phyloP scores from a whole-genome alignment of 768 basidiomycete species.

The Cantharellus cinnabarinus region DNA sequence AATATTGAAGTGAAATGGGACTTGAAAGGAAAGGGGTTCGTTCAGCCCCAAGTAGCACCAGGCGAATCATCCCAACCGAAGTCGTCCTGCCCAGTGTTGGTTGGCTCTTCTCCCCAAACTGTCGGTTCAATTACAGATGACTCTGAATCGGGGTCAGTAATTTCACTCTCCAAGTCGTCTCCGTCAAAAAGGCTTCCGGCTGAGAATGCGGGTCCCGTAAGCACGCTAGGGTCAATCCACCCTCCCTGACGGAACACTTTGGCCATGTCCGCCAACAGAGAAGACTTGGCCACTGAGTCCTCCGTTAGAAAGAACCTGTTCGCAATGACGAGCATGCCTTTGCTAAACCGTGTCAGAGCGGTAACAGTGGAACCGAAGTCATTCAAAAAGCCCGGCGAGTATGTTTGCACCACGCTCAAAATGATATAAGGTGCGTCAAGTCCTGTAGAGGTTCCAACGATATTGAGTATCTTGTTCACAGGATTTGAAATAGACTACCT shows the following conservation, averaged over 20 bases:
- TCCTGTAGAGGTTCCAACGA: slow-evolving; percentile 22
- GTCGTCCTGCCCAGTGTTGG: too few species aligned
- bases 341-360: slow-evolving; percentile 66
- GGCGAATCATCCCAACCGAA: too few species aligned
- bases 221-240: too few species aligned
- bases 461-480: not conserved
- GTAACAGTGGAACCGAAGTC: slow-evolving; percentile 30
- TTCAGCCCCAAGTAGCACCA: too few species aligned
- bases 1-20: too few species aligned
- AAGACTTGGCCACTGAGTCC: slow-evolving; percentile 23
- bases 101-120: too few species aligned
- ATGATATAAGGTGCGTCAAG: slow-evolving; percentile 69
- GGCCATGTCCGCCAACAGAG: not conserved
- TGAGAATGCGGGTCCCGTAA: too few species aligned
- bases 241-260: not conserved
- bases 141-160: too few species aligned
- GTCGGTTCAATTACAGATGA: too few species aligned
- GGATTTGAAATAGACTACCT: slow-evolving; percentile 15
- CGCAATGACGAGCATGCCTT: slow-evolving; percentile 55
- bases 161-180: too few species aligned
- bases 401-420: slow-evolving; percentile 46
- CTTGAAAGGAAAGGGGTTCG: too few species aligned
- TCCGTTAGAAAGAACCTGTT: slow-evolving; percentile 34
- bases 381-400: slow-evolving; percentile 11
- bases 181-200: too few species aligned